A percentile compares a stretch with the other conserved stretches of the same genome.
Evolutionary conservation across 1,284 basidiomycete genomes (phyloP).

Genomic region (Tylopilus orsonianus): DNA sequence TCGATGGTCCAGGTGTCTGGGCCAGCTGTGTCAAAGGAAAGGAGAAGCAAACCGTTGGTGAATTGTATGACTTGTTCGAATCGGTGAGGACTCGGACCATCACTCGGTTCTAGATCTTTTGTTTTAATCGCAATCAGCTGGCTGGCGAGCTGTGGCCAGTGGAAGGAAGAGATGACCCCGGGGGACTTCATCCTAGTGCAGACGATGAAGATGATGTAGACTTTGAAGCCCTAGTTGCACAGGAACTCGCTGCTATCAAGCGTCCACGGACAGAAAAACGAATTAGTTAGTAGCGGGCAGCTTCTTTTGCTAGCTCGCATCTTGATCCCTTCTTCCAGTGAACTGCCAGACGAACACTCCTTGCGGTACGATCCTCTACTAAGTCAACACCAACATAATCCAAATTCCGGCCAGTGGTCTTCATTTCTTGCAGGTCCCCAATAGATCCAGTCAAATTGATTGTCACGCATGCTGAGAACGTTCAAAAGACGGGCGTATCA

Average conservation of each 20-base stretch:
- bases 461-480: slow-evolving; percentile 59
- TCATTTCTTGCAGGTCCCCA: slow-evolving; percentile 75
- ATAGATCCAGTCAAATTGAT: slow-evolving; percentile 75
- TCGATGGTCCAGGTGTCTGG: slow-evolving; percentile 82
- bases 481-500: slow-evolving; percentile 60
- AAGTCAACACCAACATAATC: not conserved
- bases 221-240: slow-evolving; percentile 68
- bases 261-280: slow-evolving; percentile 57
- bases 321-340: slow-evolving; percentile 38
- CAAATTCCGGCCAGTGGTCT: slow-evolving; percentile 53
- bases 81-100: slow-evolving; percentile 46
- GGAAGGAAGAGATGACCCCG: slow-evolving; percentile 17
- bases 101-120: not conserved
- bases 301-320: not conserved
- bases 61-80: slow-evolving; percentile 76
- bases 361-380: slow-evolving; percentile 54
- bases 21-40: slow-evolving; percentile 79
- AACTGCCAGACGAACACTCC: slow-evolving; percentile 76
- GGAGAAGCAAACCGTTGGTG: slow-evolving; percentile 72
- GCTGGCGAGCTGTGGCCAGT: slow-evolving; percentile 69
- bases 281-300: slow-evolving; percentile 52
- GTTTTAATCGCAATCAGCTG: slow-evolving; percentile 44
- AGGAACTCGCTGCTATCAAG: slow-evolving; percentile 70
- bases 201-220: slow-evolving; percentile 43
- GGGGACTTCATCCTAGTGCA: slow-evolving; percentile 25